Conservation (phyloP, 1,139 yeast species). For the Hemisphaericaspora lyxosophila region DNA sequence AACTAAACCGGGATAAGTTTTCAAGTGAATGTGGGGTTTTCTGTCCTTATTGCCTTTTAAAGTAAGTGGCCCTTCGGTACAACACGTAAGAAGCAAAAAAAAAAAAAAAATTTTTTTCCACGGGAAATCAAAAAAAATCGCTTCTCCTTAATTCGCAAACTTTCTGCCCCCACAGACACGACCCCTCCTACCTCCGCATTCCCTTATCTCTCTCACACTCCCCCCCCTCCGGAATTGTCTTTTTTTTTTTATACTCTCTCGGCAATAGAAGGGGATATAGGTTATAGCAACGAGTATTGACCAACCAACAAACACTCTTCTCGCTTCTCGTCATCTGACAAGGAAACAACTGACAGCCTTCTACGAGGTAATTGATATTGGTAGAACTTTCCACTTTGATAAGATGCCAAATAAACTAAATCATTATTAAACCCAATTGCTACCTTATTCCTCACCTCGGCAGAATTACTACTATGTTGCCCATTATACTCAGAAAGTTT, state of each 20-base stretch:
- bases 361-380: conserved; percentile 37
- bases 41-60: no score
- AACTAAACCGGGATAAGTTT: background rate
- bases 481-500: conserved; percentile 34
- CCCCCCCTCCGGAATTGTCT: background rate
- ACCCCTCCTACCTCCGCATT: background rate
- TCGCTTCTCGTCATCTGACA: conserved; percentile 23
- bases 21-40: background rate
- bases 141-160: background rate
- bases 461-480: background rate
- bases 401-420: conserved; percentile 39
- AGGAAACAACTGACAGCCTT: conserved; percentile 5
- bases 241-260: background rate
- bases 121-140: conserved; percentile 1
- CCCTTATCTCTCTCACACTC: background rate
- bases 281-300: conserved; percentile 20
- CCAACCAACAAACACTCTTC: conserved; percentile 33
- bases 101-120: conserved; percentile 3
- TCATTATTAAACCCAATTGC: conserved; percentile 41
- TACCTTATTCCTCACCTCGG: conserved; percentile 19
- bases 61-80: conserved; percentile 1
- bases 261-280: conserved; percentile 7
- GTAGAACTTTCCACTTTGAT: conserved; percentile 40
- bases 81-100: no score
- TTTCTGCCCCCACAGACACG: background rate